phyloP scores from a whole-genome alignment of 2,329 filamentous ascomycete species.

The Clarireedia sp. region DNA sequence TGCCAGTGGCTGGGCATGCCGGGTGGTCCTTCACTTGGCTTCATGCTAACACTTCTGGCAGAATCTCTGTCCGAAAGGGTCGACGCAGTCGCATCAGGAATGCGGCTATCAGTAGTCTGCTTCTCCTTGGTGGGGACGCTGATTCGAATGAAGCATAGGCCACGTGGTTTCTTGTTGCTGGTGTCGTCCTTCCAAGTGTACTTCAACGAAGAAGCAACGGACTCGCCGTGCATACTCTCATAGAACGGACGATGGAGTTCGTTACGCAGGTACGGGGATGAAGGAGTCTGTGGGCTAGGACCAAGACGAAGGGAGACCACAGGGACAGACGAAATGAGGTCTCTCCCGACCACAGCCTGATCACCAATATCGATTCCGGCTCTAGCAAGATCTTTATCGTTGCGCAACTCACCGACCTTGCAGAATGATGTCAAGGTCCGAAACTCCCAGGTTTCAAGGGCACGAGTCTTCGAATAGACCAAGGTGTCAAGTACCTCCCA shows the following conservation, averaged over 20 bases:
- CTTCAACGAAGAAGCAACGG: background rate
- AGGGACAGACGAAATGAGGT: slow-evolving; percentile 21
- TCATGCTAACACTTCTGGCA: background rate
- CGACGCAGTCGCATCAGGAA: background rate
- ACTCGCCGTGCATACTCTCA: background rate
- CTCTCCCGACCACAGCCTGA: slow-evolving; percentile 16
- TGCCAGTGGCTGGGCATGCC: background rate
- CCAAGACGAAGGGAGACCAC: slow-evolving; percentile 27
- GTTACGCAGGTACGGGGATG: background rate
- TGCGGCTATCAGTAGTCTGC: background rate
- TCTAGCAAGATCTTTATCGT: slow-evolving; percentile 22
- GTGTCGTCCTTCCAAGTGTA: background rate
- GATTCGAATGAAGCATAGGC: background rate
- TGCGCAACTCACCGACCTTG: slow-evolving; percentile 24
- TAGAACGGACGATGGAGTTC: slow-evolving; percentile 1
- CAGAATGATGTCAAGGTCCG: slow-evolving; percentile 14
- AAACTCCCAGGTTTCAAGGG: slow-evolving; percentile 22
- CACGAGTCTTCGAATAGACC: background rate
- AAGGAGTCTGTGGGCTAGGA: background rate
- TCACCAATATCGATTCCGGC: slow-evolving; percentile 19
- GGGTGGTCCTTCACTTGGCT: background rate
- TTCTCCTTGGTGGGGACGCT: background rate
- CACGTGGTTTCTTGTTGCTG: background rate
- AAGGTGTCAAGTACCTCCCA: background rate
- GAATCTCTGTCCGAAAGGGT: background rate